Conservation (phyloP, 2,329 filamentous ascomycete species). For the Diatrype stigma region DNA sequence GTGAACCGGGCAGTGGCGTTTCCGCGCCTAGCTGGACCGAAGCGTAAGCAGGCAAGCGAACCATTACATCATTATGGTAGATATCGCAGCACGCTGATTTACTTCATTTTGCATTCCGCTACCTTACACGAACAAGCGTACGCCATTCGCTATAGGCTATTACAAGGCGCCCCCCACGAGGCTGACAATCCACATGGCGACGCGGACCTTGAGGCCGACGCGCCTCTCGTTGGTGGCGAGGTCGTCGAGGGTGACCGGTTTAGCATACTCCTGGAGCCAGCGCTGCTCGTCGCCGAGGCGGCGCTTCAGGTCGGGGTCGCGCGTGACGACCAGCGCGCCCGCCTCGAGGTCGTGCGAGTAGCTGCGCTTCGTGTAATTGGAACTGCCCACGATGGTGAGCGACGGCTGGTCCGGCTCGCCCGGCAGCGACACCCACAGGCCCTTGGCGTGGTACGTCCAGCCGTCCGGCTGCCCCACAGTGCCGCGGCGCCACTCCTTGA, state of each 20-base stretch:
- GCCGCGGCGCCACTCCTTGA: slow-evolving; percentile 86
- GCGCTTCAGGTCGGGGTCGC: slow-evolving; percentile 65
- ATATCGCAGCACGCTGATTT: not conserved
- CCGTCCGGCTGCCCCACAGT: slow-evolving; percentile 75
- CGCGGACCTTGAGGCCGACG: slow-evolving; percentile 76
- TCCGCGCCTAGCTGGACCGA: too few relatives aligned
- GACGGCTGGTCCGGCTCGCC: slow-evolving; percentile 58
- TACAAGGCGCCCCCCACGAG: slow-evolving; percentile 83
- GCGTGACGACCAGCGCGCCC: slow-evolving; percentile 80
- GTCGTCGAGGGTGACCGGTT: slow-evolving; percentile 67
- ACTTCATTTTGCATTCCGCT: not conserved
- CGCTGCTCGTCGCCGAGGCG: slow-evolving; percentile 74
- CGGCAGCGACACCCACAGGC: slow-evolving; percentile 80
- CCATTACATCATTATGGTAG: too few relatives aligned
- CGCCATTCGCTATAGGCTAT: not conserved
- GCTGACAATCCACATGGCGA: slow-evolving; percentile 92
- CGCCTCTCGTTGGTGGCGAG: slow-evolving; percentile 77
- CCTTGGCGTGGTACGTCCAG: slow-evolving; percentile 98
- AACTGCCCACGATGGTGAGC: slow-evolving; percentile 82
- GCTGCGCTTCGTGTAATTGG: slow-evolving; percentile 92
- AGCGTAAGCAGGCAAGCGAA: too few relatives aligned
- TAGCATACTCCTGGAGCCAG: slow-evolving; percentile 74
- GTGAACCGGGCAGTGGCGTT: too few relatives aligned
- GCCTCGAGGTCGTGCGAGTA: slow-evolving; percentile 91
- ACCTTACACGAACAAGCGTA: not conserved